A percentile compares a stretch with the other conserved stretches of the same genome.
phyloP scores from a whole-genome alignment of 163 green algal species.

The Scenedesmus sp. region DNA sequence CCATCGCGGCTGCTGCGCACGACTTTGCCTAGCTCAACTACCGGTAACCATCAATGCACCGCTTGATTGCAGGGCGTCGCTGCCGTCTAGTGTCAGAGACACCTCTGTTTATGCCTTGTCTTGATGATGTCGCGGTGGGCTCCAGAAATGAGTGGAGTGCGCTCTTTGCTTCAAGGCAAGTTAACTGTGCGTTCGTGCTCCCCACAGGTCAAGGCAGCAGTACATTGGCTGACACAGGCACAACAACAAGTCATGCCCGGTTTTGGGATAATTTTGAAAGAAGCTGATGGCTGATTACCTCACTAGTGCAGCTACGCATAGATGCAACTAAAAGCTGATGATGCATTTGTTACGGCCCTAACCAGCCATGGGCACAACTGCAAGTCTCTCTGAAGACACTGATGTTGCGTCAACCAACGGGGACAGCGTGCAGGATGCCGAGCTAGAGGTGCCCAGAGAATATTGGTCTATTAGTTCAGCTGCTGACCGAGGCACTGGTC shows the following conservation, averaged over 20 bases:
- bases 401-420: background rate
- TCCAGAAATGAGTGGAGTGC: background rate
- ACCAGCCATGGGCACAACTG: slow-evolving; percentile 30
- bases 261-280: background rate
- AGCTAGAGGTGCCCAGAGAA: background rate
- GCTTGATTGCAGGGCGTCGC: background rate
- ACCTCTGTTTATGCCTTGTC: background rate
- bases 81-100: background rate
- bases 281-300: too few relatives aligned
- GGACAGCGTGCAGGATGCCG: background rate
- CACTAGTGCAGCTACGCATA: too few relatives aligned
- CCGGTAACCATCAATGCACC: background rate
- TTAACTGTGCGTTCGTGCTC: background rate
- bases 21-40: background rate
- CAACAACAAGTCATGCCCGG: slow-evolving; percentile 3
- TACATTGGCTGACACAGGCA: background rate
- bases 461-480: background rate
- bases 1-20: background rate
- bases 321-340: background rate
- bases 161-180: background rate
- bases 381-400: background rate
- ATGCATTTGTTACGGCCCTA: background rate
- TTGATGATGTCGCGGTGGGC: background rate
- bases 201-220: background rate
- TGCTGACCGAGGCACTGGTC: background rate